Percentiles rank a stretch among this genome's conserved stretches.
Conservation (phyloP, 2,329 filamentous ascomycete species). For the Hypoxylon sp. region DNA sequence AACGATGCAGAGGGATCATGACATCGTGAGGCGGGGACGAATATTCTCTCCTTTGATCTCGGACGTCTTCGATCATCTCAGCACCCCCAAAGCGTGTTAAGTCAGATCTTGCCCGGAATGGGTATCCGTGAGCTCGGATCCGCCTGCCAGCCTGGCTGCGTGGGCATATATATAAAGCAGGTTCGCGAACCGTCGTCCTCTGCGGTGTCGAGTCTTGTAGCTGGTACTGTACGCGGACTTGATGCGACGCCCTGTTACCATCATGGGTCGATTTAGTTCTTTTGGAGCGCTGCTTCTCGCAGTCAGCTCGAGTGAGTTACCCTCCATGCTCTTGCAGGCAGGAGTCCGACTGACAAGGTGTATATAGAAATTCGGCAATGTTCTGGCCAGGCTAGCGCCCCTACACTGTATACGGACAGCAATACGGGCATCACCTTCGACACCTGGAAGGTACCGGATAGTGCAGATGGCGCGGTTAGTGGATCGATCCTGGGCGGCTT, state of each 20-base stretch:
- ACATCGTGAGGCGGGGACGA: conserved; percentile 7
- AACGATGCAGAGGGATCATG: conserved; percentile 22
- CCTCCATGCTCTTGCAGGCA: background rate
- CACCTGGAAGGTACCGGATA: conserved; percentile 58
- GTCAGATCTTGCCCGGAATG: conserved; percentile 24
- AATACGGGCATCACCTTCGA: conserved; percentile 66
- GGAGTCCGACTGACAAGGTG: conserved; percentile 34
- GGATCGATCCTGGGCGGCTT: conserved; percentile 58
- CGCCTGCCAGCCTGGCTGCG: conserved; percentile 16
- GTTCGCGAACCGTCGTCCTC: background rate
- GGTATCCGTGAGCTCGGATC: conserved; percentile 17
- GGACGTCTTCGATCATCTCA: conserved; percentile 2
- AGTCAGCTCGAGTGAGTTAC: conserved; percentile 41
- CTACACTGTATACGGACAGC: conserved; percentile 57
- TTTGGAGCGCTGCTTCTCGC: conserved; percentile 44
- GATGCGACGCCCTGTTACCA: conserved; percentile 8
- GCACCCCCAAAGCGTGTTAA: conserved; percentile 9
- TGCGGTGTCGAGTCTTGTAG: conserved; percentile 1
- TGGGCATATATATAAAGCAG: conserved; percentile 22
- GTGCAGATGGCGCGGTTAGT: conserved; percentile 41
- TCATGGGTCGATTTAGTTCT: conserved; percentile 43
- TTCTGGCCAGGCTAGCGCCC: conserved; percentile 41
- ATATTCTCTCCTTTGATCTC: conserved; percentile 34
- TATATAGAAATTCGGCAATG: conserved; percentile 46
- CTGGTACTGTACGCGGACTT: conserved; percentile 5